phyloP scores from a whole-genome alignment of 306 rosid genomes.

The Luffa aegyptiaca region DNA sequence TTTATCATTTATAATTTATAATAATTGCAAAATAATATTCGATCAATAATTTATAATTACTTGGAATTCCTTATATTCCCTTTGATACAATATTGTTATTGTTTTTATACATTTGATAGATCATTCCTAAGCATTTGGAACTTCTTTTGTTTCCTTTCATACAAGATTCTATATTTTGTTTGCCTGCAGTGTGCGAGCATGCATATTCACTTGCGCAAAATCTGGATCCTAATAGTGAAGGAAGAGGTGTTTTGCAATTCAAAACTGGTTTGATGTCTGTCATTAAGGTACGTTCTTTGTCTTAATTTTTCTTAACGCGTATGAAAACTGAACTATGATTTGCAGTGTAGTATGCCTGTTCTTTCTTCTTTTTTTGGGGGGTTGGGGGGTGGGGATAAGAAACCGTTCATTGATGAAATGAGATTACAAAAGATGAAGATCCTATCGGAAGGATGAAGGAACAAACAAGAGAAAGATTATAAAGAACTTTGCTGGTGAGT shows the following conservation, averaged over 20 bases:
- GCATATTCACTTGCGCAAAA: slow-evolving; percentile 82
- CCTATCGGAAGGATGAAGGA: too few relatives aligned
- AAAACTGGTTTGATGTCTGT: slow-evolving; percentile 97
- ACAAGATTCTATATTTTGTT: slow-evolving; percentile 11
- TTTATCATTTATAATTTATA: not conserved
- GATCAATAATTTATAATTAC: not conserved
- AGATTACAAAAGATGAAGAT: too few relatives aligned
- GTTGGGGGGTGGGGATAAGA: too few relatives aligned
- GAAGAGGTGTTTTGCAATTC: slow-evolving; percentile 93
- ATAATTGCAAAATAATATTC: not conserved
- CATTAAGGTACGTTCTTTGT: slow-evolving; percentile 51
- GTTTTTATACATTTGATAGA: not conserved
- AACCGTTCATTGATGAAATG: too few relatives aligned
- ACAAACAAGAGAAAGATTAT: too few relatives aligned
- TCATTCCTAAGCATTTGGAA: not conserved
- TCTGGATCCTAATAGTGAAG: slow-evolving; percentile 94
- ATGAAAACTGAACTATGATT: not conserved
- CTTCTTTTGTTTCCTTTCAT: not conserved
- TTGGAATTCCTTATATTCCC: not conserved
- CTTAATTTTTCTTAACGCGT: not conserved
- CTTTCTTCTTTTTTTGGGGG: too few relatives aligned
- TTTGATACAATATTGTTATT: not conserved
- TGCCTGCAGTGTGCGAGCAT: slow-evolving; percentile 83
- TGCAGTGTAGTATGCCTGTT: not conserved
- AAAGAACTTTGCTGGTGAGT: too few relatives aligned